A percentile compares a stretch with the other conserved stretches of the same genome.
These are phyloP conservation scores for Aspergillus brasiliensis DNA, from an alignment of 2,329 filamentous ascomycete genomes.

Conservation along the genomic window DNA sequence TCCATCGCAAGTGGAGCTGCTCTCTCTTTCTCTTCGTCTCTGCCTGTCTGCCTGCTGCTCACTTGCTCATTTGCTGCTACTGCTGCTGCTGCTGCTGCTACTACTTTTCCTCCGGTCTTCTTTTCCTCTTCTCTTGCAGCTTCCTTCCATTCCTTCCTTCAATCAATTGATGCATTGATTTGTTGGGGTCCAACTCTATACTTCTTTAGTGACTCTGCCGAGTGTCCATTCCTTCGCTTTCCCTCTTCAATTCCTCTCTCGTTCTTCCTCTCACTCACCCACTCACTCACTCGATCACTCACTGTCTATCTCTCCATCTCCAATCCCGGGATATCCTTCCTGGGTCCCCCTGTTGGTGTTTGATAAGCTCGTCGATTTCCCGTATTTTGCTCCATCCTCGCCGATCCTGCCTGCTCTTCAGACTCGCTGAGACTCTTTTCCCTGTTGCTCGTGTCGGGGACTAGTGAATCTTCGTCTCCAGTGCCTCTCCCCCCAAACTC, in stretches of 20 bases:
- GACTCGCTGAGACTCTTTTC: neutral
- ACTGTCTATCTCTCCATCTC: slow-evolving; percentile 10
- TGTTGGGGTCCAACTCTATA: neutral
- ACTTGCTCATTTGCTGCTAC: no score
- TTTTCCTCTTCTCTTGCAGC: slow-evolving; percentile 10
- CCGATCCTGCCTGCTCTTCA: neutral
- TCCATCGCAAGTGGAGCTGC: no score
- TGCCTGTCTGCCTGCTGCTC: no score
- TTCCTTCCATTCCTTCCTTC: slow-evolving; percentile 2
- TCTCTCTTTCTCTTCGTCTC: no score
- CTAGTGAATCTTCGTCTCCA: neutral
- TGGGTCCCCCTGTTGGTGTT: slow-evolving; percentile 6
- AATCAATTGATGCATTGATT: neutral
- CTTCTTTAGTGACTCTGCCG: neutral
- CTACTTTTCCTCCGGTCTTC: neutral
- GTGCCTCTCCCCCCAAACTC: neutral
- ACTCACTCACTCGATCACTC: neutral
- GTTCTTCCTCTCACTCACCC: slow-evolving; percentile 3
- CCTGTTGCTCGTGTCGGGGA: neutral
- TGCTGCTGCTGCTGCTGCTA: neutral
- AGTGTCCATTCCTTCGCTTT: neutral
- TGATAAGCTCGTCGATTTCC: slow-evolving; percentile 10
- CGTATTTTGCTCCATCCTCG: slow-evolving; percentile 6
- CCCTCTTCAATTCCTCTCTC: neutral
- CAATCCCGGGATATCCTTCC: slow-evolving; percentile 2